Evolutionary conservation across 352 stramenopile genomes (phyloP), one percentile per base, ranked within the genome.

Genomic region (Phytophthora citricola): DNA sequence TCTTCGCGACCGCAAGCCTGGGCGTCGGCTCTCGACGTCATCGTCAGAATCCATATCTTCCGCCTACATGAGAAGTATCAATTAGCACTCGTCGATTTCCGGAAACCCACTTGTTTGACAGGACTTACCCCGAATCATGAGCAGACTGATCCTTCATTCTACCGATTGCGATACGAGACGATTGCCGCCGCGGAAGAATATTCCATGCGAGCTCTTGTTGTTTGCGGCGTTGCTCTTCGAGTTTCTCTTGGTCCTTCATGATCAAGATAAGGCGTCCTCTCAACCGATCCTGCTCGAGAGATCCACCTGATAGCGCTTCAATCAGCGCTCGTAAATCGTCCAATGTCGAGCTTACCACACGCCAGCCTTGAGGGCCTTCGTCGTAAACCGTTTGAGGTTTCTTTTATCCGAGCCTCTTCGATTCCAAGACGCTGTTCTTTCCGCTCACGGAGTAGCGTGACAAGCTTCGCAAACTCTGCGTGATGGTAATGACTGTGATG

Each of bases 151-250:
- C 76, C 32, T 83, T 91, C 72, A 96, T 93, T 62, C 78, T 86
- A 4, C 76, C 76, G 9, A 94, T 93, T 22, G 88, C 88, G 27
- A 94, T 90, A 8, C 88, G 85, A 31, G 88, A 96, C 24, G 88
- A 96, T 57, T 93, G 83, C 8, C 88, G 78, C 2, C 86, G 79
- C n/a, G 88, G 86, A 31, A 96, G 59, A 27, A 91, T 80, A 55
- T 94, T 87, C 83, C 82, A 94, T 8, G 76, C 69, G 12, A 91
- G 63, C 48, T 93, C 83, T 40, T 87, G 84, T 49, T 91, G 85
- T 53, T 91, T 91, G 9, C 72, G 61, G 17, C 78, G 63, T 64
- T 93, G 66, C 17, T 86, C 69, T 31, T 93, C 78, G 22, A 85
- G 58, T 47, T 87, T 90, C 52, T 94, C 86, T 69, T 93, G 77